Evolutionary conservation across 257 asterid species (phyloP).

Genomic region (Solanum clarkiae): DNA sequence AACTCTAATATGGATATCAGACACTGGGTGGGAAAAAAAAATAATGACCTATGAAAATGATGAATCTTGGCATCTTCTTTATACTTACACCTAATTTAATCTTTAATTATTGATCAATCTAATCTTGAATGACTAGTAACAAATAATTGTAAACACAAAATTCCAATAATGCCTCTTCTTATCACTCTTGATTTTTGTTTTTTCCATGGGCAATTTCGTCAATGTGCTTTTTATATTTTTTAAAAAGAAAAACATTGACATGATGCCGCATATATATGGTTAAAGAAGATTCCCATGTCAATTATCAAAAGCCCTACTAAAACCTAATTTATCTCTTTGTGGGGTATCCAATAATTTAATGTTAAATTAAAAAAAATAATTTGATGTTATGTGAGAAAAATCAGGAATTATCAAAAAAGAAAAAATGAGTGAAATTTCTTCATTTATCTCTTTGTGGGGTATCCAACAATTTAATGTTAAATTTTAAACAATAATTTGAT

Average conservation of each 20-base stretch:
- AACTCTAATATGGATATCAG: too few relatives aligned
- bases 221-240: neutral
- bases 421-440: neutral
- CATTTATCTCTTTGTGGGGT: neutral
- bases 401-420: too few relatives aligned
- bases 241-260: conserved; percentile 16
- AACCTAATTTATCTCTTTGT: neutral
- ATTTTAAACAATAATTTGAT: neutral
- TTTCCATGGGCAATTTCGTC: conserved; percentile 11
- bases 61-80: neutral
- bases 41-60: neutral
- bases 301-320: neutral
- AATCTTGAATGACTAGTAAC: neutral
- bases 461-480: neutral
- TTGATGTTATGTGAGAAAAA: neutral
- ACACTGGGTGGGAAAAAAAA: neutral
- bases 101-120: neutral
- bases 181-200: neutral
- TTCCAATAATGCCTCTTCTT: conserved; percentile 1
- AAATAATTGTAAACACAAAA: neutral
- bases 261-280: conserved; percentile 70
- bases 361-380: too few relatives aligned
- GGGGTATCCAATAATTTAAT: neutral
- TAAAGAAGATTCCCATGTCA: neutral
- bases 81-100: neutral